These are phyloP conservation scores for Amanita pallidorosea DNA, from an alignment of 768 basidiomycete species.

Conservation along the genomic window DNA sequence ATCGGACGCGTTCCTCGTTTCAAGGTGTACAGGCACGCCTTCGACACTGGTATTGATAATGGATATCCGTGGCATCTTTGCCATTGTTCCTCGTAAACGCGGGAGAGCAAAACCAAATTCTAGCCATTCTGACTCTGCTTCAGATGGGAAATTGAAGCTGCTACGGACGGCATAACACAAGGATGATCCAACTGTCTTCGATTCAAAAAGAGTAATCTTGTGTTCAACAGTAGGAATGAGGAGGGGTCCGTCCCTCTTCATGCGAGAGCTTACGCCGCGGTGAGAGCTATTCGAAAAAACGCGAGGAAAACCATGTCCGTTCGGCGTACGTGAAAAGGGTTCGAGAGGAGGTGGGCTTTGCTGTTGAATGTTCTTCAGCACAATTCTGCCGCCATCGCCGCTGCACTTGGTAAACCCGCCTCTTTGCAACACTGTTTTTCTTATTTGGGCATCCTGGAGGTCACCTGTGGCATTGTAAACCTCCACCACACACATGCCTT, in stretches of 20 bases:
- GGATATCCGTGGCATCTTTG: constrained; percentile 11
- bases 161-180: constrained; percentile 52
- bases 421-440: constrained; percentile 52
- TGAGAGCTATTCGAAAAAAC: constrained; percentile 16
- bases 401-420: constrained; percentile 50
- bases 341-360: constrained; percentile 6
- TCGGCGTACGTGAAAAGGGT: constrained; percentile 26
- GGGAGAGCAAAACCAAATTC: constrained; percentile 54
- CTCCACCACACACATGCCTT: constrained; percentile 37
- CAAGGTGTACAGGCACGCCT: constrained; percentile 52
- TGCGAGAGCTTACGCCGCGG: constrained; percentile 16
- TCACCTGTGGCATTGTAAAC: constrained; percentile 52
- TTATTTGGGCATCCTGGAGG: constrained; percentile 47
- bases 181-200: constrained; percentile 18
- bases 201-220: constrained; percentile 40
- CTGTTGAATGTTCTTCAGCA: constrained; percentile 28
- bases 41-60: constrained; percentile 53
- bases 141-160: constrained; percentile 41
- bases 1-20: constrained; percentile 35
- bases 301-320: constrained; percentile 16
- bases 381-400: constrained; percentile 50
- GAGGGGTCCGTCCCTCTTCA: constrained; percentile 41
- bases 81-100: constrained; percentile 22
- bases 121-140: constrained; percentile 58
- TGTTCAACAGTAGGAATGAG: constrained; percentile 52